Percentiles rank a stretch among this genome's conserved stretches.
These are phyloP conservation scores for Ophiostoma novo-ulmi DNA, from an alignment of 2,329 filamentous ascomycete genomes.

Conservation along the genomic window DNA sequence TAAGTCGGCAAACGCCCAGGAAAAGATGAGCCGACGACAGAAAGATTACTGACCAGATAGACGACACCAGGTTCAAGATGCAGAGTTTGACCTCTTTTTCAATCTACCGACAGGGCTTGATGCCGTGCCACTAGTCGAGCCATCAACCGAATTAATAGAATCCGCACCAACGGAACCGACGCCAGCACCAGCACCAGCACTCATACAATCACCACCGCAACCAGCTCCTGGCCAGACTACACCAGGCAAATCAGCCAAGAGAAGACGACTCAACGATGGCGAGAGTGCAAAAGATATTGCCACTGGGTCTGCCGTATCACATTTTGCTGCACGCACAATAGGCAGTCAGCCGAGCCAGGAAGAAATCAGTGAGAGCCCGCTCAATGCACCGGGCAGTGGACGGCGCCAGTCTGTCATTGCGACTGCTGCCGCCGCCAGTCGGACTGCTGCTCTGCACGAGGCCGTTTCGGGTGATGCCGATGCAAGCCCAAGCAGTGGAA, in stretches of 20 bases:
- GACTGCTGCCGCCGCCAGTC: slow-evolving; percentile 35
- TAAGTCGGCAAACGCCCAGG: slow-evolving; percentile 35
- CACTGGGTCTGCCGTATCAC: background rate
- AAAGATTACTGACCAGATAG: slow-evolving; percentile 32
- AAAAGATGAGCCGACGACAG: background rate
- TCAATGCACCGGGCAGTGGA: slow-evolving; percentile 52
- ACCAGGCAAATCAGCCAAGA: slow-evolving; percentile 40
- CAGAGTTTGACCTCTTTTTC: slow-evolving; percentile 53
- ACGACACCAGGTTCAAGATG: slow-evolving; percentile 54
- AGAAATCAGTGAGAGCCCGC: slow-evolving; percentile 51
- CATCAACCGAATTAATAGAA: slow-evolving; percentile 18
- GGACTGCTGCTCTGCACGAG: slow-evolving; percentile 38
- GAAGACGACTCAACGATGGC: slow-evolving; percentile 36
- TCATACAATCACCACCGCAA: background rate
- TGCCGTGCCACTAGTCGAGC: slow-evolving; percentile 24
- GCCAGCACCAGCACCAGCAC: background rate
- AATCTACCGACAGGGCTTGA: slow-evolving; percentile 28
- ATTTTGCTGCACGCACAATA: background rate
- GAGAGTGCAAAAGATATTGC: background rate
- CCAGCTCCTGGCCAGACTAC: background rate
- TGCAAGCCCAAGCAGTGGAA: background rate
- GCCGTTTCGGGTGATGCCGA: slow-evolving; percentile 26
- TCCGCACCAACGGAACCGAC: background rate
- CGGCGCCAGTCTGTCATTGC: slow-evolving; percentile 41
- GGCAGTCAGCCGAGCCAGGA: slow-evolving; percentile 31